phyloP scores from a whole-genome alignment of 345 rosid genomes.

The Carallia pectinifolia region DNA sequence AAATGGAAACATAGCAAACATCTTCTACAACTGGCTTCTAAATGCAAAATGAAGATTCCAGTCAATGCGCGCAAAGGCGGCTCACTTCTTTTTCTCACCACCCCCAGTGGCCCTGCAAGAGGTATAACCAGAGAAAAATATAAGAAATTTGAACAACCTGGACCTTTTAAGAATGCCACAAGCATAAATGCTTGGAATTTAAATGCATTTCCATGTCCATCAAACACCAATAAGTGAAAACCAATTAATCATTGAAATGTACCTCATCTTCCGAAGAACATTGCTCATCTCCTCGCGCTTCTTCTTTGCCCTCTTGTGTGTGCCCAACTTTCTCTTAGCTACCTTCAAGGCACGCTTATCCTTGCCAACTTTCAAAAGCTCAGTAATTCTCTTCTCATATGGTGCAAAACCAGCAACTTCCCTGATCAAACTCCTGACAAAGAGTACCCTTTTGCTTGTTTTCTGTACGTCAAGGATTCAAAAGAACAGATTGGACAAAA shows the following conservation, averaged over 20 bases:
- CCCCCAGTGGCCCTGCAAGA: constrained; percentile 47
- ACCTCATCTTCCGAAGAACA: constrained; percentile 83
- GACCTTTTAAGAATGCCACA: neutral
- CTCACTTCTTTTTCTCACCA: constrained; percentile 63
- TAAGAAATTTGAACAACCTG: neutral
- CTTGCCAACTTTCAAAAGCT: constrained; percentile 87
- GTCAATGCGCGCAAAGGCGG: neutral
- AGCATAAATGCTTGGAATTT: neutral
- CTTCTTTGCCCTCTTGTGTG: constrained; percentile 94
- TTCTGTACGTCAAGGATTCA: constrained; percentile 35
- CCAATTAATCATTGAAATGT: neutral
- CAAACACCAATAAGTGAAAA: neutral
- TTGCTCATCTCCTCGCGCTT: constrained; percentile 90
- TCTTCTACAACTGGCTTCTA: constrained; percentile 11
- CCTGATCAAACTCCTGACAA: constrained; percentile 65
- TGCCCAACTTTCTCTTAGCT: constrained; percentile 84
- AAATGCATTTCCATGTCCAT: neutral
- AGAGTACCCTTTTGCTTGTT: constrained; percentile 79
- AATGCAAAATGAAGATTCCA: neutral
- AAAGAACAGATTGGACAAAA: neutral
- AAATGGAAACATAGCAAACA: constrained; percentile 11
- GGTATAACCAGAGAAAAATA: neutral
- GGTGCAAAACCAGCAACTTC: constrained; percentile 96
- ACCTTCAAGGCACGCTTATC: constrained; percentile 88
- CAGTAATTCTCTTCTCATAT: constrained; percentile 82